phyloP scores from a whole-genome alignment of 306 rosid genomes.

The Cucurbita argyrosperma region DNA sequence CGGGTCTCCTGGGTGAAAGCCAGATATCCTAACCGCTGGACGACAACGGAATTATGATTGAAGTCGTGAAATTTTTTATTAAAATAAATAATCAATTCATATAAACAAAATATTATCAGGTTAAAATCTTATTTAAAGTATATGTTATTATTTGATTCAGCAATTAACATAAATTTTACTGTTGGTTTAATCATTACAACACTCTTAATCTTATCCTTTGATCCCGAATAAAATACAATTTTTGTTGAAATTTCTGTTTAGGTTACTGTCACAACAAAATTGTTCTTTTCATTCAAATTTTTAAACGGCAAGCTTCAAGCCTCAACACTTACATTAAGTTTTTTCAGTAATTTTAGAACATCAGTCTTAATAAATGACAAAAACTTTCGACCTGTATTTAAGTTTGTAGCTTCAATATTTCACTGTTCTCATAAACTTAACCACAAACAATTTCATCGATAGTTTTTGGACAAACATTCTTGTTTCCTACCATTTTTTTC shows the following conservation, averaged over 20 bases:
- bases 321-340: background rate
- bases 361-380: background rate
- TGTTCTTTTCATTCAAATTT: slow-evolving; percentile 16
- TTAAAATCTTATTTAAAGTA: too few relatives aligned
- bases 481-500: slow-evolving; percentile 6
- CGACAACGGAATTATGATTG: too few relatives aligned
- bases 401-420: slow-evolving; percentile 22
- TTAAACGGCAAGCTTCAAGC: slow-evolving; percentile 19
- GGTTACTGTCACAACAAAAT: slow-evolving; percentile 13
- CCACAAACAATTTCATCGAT: background rate
- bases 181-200: background rate
- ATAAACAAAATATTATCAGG: too few relatives aligned
- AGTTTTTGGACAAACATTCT: background rate
- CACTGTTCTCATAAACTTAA: slow-evolving; percentile 10
- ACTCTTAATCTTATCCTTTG: slow-evolving; percentile 18
- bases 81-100: too few relatives aligned
- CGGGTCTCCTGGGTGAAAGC: slow-evolving; percentile 99
- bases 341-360: background rate
- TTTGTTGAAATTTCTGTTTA: background rate
- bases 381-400: slow-evolving; percentile 12
- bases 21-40: slow-evolving; percentile 45
- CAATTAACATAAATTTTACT: too few relatives aligned
- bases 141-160: too few relatives aligned
- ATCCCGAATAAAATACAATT: slow-evolving; percentile 7
- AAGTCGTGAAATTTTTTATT: too few relatives aligned